phyloP scores from a whole-genome alignment of 208 protist genomes.

The Wallacemonas sp. region DNA sequence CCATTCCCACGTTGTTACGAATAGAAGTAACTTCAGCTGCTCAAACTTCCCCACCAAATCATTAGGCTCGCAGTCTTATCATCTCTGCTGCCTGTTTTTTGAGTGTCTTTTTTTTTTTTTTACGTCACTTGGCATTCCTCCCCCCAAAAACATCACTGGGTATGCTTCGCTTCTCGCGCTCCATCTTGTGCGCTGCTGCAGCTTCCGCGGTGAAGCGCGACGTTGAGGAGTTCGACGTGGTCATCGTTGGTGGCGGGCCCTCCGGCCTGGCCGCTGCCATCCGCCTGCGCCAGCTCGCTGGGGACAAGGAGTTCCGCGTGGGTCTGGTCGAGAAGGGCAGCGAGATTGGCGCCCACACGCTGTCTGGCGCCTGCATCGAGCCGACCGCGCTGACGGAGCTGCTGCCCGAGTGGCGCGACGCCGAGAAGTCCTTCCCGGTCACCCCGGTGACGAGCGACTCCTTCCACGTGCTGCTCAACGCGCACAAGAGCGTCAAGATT shows the following conservation, averaged over 20 bases:
- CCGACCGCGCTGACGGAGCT: slow-evolving; percentile 95
- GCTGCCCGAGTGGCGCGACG: slow-evolving; percentile 94
- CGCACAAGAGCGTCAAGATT: slow-evolving; percentile 35
- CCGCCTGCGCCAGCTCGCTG: slow-evolving; percentile 93
- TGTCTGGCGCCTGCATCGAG: slow-evolving; percentile 98
- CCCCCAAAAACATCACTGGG: background rate
- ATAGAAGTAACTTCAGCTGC: too few species aligned
- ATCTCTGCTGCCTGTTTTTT: too few species aligned
- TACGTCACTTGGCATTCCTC: background rate
- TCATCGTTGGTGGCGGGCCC: slow-evolving; percentile 96
- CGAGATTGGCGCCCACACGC: slow-evolving; percentile 95
- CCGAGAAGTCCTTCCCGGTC: slow-evolving; percentile 63
- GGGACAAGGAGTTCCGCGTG: slow-evolving; percentile 79
- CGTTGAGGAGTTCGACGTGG: slow-evolving; percentile 96
- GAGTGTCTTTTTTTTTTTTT: too few species aligned
- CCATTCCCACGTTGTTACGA: too few species aligned
- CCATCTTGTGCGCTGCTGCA: slow-evolving; percentile 37
- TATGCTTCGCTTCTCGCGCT: slow-evolving; percentile 51
- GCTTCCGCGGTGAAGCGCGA: slow-evolving; percentile 64
- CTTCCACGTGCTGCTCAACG: slow-evolving; percentile 87
- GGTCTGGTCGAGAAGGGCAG: slow-evolving; percentile 97
- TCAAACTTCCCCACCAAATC: too few species aligned
- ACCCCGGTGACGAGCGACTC: slow-evolving; percentile 92
- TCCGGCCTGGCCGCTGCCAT: slow-evolving; percentile 96
- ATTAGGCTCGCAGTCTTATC: too few species aligned